A percentile compares a stretch with the other conserved stretches of the same genome.
Conservation (phyloP, 2,329 filamentous ascomycete species). For the Paraphaeosphaeria minitans region DNA sequence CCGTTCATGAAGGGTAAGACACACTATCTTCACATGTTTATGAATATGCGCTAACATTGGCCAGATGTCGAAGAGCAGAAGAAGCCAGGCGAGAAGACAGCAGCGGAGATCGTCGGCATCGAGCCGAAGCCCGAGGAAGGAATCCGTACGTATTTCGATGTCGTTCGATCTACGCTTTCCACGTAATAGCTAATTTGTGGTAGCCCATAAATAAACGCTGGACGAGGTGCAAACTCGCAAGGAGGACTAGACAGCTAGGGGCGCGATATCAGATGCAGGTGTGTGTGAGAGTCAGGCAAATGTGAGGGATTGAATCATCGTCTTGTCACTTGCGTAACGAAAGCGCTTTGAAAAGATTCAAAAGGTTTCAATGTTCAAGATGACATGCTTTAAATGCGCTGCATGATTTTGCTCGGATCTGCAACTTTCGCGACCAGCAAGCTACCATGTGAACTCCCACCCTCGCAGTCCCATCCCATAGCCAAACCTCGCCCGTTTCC, state of each 20-base stretch:
- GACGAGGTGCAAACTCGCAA: neutral
- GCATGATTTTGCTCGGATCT: no score
- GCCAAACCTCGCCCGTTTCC: no score
- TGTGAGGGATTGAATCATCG: neutral
- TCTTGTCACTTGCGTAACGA: no score
- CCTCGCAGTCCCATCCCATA: no score
- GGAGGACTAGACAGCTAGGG: no score
- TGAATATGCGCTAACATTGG: neutral
- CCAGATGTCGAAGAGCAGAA: constrained; percentile 53
- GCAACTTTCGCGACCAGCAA: no score
- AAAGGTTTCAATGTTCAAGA: no score
- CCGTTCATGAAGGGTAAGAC: constrained; percentile 81
- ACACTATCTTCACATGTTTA: neutral
- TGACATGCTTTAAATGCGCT: no score
- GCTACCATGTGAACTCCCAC: no score
- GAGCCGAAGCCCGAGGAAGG: constrained; percentile 65
- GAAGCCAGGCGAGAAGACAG: constrained; percentile 52
- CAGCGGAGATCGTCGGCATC: constrained; percentile 67
- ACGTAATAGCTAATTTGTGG: neutral
- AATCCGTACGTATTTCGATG: constrained; percentile 48
- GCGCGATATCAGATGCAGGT: neutral
- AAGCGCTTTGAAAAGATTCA: no score
- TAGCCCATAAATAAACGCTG: constrained; percentile 3
- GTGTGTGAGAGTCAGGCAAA: neutral
- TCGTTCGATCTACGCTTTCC: neutral